Conservation (phyloP, 2,329 filamentous ascomycete species). For the Colletotrichum tabaci region DNA sequence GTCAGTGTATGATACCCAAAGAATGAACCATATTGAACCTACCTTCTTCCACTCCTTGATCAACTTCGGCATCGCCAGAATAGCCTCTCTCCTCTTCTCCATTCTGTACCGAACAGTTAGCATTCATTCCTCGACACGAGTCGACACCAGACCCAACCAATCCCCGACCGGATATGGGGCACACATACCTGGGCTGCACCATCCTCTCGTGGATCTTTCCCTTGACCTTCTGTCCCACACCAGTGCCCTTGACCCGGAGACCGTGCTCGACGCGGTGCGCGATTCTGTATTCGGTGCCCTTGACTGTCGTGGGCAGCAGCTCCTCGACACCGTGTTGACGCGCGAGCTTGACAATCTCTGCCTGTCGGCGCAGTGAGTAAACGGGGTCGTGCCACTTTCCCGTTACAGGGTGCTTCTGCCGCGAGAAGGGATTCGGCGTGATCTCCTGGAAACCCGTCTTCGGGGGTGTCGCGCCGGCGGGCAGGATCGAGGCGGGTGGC, state of each 20-base stretch:
- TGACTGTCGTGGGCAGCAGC: conserved; percentile 81
- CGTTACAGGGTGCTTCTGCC: conserved; percentile 83
- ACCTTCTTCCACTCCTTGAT: conserved; percentile 95
- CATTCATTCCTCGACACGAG: conserved; percentile 11
- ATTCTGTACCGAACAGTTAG: conserved; percentile 69
- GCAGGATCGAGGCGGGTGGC: conserved; percentile 78
- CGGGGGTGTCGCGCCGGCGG: conserved; percentile 58
- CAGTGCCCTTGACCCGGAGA: conserved; percentile 90
- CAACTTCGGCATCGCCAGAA: conserved; percentile 94
- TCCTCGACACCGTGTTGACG: conserved; percentile 84
- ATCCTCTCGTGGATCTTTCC: conserved; percentile 94
- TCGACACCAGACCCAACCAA: not conserved
- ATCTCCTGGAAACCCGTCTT: conserved; percentile 68
- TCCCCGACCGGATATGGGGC: conserved; percentile 1
- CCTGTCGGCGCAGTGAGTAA: conserved; percentile 89
- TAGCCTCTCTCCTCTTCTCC: conserved; percentile 90
- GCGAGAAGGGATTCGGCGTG: conserved; percentile 84
- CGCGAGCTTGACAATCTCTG: conserved; percentile 90
- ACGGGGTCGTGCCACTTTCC: conserved; percentile 87
- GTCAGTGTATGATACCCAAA: conserved; percentile 54
- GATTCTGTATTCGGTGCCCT: conserved; percentile 81
- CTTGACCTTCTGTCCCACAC: conserved; percentile 94
- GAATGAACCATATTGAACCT: conserved; percentile 53
- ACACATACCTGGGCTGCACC: conserved; percentile 78
- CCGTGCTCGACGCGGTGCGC: conserved; percentile 83